Evolutionary conservation across 2,329 filamentous ascomycete genomes (phyloP), one percentile per base, ranked within the genome.

Genomic region (Exophiala alcalophila): DNA sequence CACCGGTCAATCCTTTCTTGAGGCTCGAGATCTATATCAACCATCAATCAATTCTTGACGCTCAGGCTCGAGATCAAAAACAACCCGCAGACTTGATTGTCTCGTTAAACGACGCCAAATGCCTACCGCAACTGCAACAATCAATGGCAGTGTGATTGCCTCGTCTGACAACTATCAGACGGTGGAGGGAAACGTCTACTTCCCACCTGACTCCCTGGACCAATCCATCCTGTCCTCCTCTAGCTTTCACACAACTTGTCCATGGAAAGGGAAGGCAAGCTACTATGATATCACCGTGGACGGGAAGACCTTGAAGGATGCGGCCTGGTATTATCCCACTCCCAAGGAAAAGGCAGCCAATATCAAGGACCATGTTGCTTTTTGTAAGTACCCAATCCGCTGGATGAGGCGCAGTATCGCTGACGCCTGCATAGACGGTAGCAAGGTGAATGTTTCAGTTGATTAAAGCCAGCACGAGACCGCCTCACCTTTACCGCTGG

Each of bases 151-250:
- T 36, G 56, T 70, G 24, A 58, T 81, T 38, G 77, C 77, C 46
- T 68, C 73, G 53, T 60, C 71, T 0, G 66, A 73, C 29, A 63
- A 61, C 11, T 78, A 70, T 62, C 72, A 77, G 53, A 67, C 71
- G 19, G 74, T 80, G 23, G 77, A 81, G 52, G 76, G 76, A 18
- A 79, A 78, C 59, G 67, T 79, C 47, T 80, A 80, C 57, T 74
- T 76, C 55, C 71, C 71, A 28, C 70, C 68, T 0, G 62, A 65
- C 5, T 60, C 69, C 5, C 59, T 77, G 47, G 59, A 65, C 23
- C 63, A 70, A 41, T 64, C 58, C 1, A 50, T 65, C 50, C 69
- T 79, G 48, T 61, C 57, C 27, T 60, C 65, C 12, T 74, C 73
- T 5, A 61, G 67, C 10, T 67, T 69, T 8, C 65, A 63, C 28